A percentile compares a stretch with the other conserved stretches of the same genome.
These are phyloP conservation scores for Pistacia integerrima DNA, from an alignment of 345 rosid species.

Conservation along the genomic window DNA sequence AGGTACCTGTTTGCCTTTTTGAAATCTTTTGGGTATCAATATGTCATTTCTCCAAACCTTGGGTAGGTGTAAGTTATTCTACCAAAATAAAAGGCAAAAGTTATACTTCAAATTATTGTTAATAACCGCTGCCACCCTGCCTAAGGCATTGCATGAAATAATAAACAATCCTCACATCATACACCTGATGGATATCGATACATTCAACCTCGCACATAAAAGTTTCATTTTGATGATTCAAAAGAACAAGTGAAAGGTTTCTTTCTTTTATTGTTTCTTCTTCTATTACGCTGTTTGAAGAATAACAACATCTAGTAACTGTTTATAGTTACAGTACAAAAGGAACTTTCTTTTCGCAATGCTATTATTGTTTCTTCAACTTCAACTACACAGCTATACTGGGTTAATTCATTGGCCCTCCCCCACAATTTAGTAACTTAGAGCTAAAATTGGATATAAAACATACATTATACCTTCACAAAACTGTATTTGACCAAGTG, in stretches of 20 bases:
- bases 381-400: not conserved
- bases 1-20: too few species aligned
- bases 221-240: not conserved
- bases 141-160: too few species aligned
- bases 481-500: not conserved
- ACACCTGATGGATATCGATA: too few species aligned
- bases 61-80: too few species aligned
- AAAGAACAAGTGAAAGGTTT: not conserved
- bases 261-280: not conserved
- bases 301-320: not conserved
- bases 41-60: too few species aligned
- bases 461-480: not conserved
- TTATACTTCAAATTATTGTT: too few species aligned
- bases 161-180: too few species aligned
- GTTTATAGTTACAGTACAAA: not conserved
- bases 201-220: too few species aligned
- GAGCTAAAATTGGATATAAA: not conserved
- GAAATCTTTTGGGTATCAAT: too few species aligned
- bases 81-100: too few species aligned
- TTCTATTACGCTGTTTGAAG: constrained; percentile 2
- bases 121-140: too few species aligned
- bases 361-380: not conserved
- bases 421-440: not conserved
- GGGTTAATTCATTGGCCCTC: not conserved
- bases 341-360: not conserved